A percentile compares a stretch with the other conserved stretches of the same genome.
Evolutionary conservation across 1,284 basidiomycete genomes (phyloP).

Genomic region (Agaricales sp.): DNA sequence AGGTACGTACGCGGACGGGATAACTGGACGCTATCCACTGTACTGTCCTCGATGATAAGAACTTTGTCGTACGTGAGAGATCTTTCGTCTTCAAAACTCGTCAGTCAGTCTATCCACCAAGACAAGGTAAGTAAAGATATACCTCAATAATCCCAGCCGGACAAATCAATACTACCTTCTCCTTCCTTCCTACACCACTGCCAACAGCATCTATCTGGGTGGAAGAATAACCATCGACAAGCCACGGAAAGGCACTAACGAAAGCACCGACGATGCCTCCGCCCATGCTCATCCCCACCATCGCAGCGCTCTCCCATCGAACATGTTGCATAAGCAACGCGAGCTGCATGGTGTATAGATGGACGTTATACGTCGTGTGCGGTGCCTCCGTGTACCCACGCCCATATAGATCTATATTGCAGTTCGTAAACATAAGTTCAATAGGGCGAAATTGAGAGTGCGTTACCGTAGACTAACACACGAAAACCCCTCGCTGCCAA

Average conservation of each 20-base stretch:
- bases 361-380: conserved; percentile 47
- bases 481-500: conserved; percentile 6
- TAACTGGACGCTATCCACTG: conserved; percentile 51
- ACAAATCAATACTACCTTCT: conserved; percentile 36
- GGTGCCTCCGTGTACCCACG: conserved; percentile 75
- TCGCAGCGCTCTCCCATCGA: conserved; percentile 51
- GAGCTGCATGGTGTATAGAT: conserved; percentile 64
- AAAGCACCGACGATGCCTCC: conserved; percentile 36
- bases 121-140: conserved; percentile 3
- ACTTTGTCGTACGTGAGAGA: conserved; percentile 57
- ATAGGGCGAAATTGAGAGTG: background rate
- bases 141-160: conserved; percentile 40
- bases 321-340: conserved; percentile 71
- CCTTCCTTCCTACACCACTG: no score
- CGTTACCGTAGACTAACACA: background rate
- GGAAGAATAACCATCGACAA: no score
- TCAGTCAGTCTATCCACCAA: background rate
- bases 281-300: conserved; percentile 70
- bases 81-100: conserved; percentile 36
- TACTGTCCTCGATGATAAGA: conserved; percentile 62
- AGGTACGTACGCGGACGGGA: conserved; percentile 37
- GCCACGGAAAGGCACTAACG: conserved; percentile 33
- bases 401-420: conserved; percentile 56
- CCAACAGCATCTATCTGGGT: no score
- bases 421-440: conserved; percentile 3